Percentiles rank a stretch among this genome's conserved stretches.
Conservation (phyloP, 305 asterid species). For the Fraxinus baroniana region DNA sequence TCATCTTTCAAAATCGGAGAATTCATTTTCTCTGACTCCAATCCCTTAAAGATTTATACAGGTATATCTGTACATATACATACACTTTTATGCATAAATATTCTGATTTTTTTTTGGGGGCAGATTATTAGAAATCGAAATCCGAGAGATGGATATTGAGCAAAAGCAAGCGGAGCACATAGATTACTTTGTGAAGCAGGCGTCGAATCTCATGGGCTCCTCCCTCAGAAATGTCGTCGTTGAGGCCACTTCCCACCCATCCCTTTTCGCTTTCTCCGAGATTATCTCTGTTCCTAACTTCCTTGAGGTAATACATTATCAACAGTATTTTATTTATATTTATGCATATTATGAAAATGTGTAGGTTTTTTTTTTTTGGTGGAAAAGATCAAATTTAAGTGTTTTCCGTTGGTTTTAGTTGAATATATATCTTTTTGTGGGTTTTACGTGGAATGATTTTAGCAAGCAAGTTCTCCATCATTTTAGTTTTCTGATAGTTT, state of each 20-base stretch:
- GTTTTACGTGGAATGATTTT: background rate
- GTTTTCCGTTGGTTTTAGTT: background rate
- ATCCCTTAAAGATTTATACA: background rate
- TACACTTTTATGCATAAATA: background rate
- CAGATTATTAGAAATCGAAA: slow-evolving; percentile 25
- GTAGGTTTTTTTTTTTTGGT: background rate
- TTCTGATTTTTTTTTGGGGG: background rate
- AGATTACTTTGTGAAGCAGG: slow-evolving; percentile 74
- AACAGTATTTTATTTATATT: background rate
- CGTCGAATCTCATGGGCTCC: slow-evolving; percentile 53
- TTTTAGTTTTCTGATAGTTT: background rate
- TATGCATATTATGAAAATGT: background rate
- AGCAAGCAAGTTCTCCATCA: background rate
- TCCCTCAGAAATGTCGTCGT: slow-evolving; percentile 56
- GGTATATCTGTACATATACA: background rate
- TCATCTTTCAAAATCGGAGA: slow-evolving; percentile 20
- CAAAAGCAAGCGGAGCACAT: slow-evolving; percentile 87
- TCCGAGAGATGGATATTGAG: slow-evolving; percentile 72
- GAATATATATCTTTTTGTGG: background rate
- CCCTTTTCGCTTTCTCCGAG: slow-evolving; percentile 96
- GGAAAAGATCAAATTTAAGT: background rate
- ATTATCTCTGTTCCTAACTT: slow-evolving; percentile 69
- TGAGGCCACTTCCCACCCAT: slow-evolving; percentile 97
- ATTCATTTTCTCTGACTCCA: background rate
- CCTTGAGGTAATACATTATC: slow-evolving; percentile 43